Evolutionary conservation across 2,329 filamentous ascomycete genomes (phyloP).

Genomic region (Colletotrichum shisoi): DNA sequence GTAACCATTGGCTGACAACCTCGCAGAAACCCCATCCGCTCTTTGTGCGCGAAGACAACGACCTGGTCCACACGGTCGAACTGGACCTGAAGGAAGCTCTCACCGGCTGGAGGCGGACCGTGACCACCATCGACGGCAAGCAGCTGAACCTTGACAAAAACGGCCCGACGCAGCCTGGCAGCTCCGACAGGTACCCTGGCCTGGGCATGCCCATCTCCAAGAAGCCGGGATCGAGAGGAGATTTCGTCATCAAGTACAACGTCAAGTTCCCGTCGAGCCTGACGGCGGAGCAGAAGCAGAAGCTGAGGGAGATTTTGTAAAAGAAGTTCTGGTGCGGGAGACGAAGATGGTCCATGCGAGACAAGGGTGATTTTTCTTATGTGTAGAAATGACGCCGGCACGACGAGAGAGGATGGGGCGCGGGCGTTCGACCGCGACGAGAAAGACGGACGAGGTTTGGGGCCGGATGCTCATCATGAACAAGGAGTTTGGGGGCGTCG

Average conservation of each 20-base stretch:
- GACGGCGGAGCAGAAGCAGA: conserved; percentile 78
- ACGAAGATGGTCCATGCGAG: not conserved
- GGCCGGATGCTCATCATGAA: conserved; percentile 30
- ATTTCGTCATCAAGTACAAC: conserved; percentile 88
- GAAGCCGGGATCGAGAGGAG: conserved; percentile 82
- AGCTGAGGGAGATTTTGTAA: conserved; percentile 80
- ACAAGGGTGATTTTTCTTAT: not conserved
- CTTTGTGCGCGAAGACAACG: conserved; percentile 87
- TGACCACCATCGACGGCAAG: conserved; percentile 91
- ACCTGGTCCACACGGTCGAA: conserved; percentile 79
- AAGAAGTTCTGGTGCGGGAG: not conserved
- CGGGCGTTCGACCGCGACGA: conserved; percentile 14
- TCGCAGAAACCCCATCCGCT: conserved; percentile 82
- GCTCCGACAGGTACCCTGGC: conserved; percentile 80
- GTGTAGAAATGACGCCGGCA: not conserved
- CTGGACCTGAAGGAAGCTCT: conserved; percentile 91
- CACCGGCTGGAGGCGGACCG: conserved; percentile 91
- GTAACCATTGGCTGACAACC: conserved; percentile 52
- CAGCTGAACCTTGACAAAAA: conserved; percentile 79
- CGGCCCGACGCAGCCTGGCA: conserved; percentile 86
- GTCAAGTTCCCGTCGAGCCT: conserved; percentile 88
- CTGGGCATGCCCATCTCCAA: conserved; percentile 96
- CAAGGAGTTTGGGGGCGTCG: conserved; percentile 26
- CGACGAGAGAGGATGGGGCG: not conserved
- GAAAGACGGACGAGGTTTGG: not conserved